Conservation (phyloP, 352 stramenopile species). For the Phytophthora chlamydospora region DNA sequence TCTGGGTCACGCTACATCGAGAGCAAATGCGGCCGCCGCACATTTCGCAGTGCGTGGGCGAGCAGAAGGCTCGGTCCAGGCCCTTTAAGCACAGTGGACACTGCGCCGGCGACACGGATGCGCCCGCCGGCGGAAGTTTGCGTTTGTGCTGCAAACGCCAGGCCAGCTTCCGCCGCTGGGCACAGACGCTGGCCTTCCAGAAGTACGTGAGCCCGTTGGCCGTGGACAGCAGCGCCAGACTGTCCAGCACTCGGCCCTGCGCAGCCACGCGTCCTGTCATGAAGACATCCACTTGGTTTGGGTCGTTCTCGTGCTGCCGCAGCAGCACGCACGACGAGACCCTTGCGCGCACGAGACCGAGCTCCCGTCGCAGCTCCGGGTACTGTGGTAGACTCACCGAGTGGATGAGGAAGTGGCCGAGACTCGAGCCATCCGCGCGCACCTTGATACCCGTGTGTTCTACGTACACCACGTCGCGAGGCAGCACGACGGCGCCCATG, state of each 20-base stretch:
- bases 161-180: constrained; percentile 34
- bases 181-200: constrained; percentile 39
- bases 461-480: constrained; percentile 44
- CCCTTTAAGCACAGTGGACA: constrained; percentile 24
- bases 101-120: constrained; percentile 9
- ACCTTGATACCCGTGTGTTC: constrained; percentile 37
- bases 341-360: constrained; percentile 42
- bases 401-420: constrained; percentile 53
- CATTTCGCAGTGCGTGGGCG: constrained; percentile 33
- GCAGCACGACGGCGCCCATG: constrained; percentile 33
- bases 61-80: constrained; percentile 27
- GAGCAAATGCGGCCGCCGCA: constrained; percentile 39
- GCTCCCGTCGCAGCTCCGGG: constrained; percentile 31
- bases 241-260: constrained; percentile 49
- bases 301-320: constrained; percentile 19
- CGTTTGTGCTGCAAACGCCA: constrained; percentile 48
- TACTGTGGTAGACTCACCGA: constrained; percentile 50
- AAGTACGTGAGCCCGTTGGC: constrained; percentile 43
- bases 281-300: constrained; percentile 48
- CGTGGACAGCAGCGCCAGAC: constrained; percentile 41
- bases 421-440: constrained; percentile 28
- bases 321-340: constrained; percentile 56
- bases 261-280: constrained; percentile 50
- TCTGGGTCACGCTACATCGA: constrained; percentile 32
- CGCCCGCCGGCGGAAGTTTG: constrained; percentile 6